Conservation (phyloP, 129 eudicot species). For the Chrysanthemum makinoi region DNA sequence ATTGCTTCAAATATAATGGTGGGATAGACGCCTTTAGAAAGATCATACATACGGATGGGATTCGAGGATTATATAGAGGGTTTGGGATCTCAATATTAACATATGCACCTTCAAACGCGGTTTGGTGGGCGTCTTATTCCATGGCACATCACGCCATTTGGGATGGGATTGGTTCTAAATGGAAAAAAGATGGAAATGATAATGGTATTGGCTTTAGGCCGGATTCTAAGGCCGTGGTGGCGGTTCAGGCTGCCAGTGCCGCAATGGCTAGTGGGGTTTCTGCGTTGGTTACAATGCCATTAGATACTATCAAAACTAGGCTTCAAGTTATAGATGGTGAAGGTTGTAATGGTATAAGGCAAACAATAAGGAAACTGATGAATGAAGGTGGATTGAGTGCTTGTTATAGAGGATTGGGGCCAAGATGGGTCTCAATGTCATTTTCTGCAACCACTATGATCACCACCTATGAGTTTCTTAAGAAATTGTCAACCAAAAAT, state of each 20-base stretch:
- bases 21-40: constrained; percentile 72
- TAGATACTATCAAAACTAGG: constrained; percentile 84
- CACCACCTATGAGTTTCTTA: constrained; percentile 81
- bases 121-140: constrained; percentile 89
- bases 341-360: constrained; percentile 38
- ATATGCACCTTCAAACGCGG: constrained; percentile 79
- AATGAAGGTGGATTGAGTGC: constrained; percentile 84
- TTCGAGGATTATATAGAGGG: constrained; percentile 71
- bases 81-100: constrained; percentile 76
- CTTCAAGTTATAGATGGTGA: constrained; percentile 76
- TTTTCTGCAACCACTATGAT: constrained; percentile 83
- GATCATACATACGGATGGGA: constrained; percentile 49
- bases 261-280: constrained; percentile 80
- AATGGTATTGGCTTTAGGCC: constrained; percentile 42
- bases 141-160: constrained; percentile 52
- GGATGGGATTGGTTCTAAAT: constrained; percentile 44
- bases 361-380: constrained; percentile 56
- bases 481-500: constrained; percentile 66
- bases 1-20: constrained; percentile 39
- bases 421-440: constrained; percentile 91
- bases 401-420: constrained; percentile 84
- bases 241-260: constrained; percentile 66
- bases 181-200: constrained; percentile 35
- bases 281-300: constrained; percentile 75
- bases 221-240: constrained; percentile 49